Base-by-base conservation (phyloP, 2,329 filamentous ascomycete genomes). In the Diplodia mutila region DNA sequence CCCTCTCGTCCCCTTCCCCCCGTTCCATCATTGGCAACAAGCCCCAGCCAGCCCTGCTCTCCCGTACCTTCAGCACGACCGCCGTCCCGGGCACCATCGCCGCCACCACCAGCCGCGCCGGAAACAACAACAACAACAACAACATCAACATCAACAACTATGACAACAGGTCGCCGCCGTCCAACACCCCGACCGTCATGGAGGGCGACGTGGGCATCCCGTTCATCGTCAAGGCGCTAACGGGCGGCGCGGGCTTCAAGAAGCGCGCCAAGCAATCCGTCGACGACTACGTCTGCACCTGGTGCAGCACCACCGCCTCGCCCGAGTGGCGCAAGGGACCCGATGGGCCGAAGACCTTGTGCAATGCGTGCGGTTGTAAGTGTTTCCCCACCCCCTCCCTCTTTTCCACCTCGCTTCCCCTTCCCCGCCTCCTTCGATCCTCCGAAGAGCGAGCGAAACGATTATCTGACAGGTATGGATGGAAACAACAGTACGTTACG, bases 351-450 rank as follows among this genome's bases (percentile, higher is more conserved):
- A 67, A 67, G 48, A 67, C 16, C 12, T 5, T 67, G 65, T 67
- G 65, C 32, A 67, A 67, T 54, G 65, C 65, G 32, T 67, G 65
- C 34, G 65, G 65, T 23, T 25, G 65, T 67, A 32, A 67, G 65
- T 49, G 3, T 65, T 39, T 51, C 16, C 51, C 11, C 25, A n/a
- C 2, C 4, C 25, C 25, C 39, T 57, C 8, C 11, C 16, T 59
- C n/a, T n/a, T 59, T 12, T 25, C 39, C 4, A n/a, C n/a, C 25
- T 21, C 12, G 14, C 23, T 16, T 46, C n/a, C 37, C 14, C 29
- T n/a, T n/a, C n/a, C n/a, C n/a, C n/a, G n/a, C n/a, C n/a, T n/a
- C n/a, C n/a, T n/a, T n/a, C n/a, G n/a, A n/a, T n/a, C n/a, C n/a
- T n/a, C n/a, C n/a, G n/a, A n/a, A n/a, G n/a, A n/a, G n/a, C 54